A percentile compares a stretch with the other conserved stretches of the same genome.
These are phyloP conservation scores for Eucalyptus marginata DNA, from an alignment of 345 rosid species.

Conservation along the genomic window DNA sequence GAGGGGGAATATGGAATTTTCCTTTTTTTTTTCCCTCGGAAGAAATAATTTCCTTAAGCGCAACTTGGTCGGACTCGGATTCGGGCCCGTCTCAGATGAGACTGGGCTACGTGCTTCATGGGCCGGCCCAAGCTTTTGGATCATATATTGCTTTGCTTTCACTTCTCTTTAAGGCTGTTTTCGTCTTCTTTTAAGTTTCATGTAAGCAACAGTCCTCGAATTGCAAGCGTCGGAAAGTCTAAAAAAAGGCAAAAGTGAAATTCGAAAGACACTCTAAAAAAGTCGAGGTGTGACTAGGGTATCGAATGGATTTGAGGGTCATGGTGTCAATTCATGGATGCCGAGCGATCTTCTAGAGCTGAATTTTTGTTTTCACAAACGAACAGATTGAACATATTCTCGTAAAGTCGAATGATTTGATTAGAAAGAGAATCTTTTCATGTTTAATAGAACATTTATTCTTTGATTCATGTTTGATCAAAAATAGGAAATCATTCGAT, in stretches of 20 bases:
- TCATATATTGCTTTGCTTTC: not conserved
- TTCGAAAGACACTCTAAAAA: not conserved
- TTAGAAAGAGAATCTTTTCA: not conserved
- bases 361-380: accelerated
- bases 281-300: not conserved
- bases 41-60: not conserved
- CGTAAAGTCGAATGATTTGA: accelerated
- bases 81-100: not conserved
- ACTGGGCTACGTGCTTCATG: not conserved
- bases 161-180: not conserved
- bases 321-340: not conserved
- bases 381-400: accelerated
- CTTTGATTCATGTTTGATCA: accelerated
- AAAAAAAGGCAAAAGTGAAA: not conserved
- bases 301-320: not conserved
- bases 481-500: not conserved
- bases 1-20: not conserved
- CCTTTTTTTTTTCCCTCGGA: not conserved
- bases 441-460: accelerated
- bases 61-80: not conserved
- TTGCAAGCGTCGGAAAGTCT: not conserved
- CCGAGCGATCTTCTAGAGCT: not conserved
- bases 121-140: not conserved
- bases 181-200: not conserved
- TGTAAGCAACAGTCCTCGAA: not conserved